Conservation (phyloP, 352 stramenopile genomes). For the Globisporangium cystogenes region DNA sequence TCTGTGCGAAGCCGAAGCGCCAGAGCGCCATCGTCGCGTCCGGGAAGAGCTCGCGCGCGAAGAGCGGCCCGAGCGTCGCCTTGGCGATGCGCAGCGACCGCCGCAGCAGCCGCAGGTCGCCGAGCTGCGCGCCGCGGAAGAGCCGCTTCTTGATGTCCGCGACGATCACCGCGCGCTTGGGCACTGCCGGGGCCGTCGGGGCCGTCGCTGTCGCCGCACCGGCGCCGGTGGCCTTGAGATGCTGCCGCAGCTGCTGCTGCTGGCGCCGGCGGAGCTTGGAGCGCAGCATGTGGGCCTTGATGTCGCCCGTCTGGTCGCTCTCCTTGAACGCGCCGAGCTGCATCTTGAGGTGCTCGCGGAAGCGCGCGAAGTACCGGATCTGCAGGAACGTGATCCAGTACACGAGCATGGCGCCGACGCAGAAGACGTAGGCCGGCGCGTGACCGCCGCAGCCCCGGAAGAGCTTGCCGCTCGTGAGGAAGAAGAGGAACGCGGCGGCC, state of each 20-base stretch:
- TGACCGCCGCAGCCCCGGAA: constrained; percentile 50
- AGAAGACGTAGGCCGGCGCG: constrained; percentile 42
- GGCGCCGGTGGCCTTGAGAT: constrained; percentile 40
- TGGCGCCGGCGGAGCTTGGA: constrained; percentile 41
- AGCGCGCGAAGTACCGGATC: constrained; percentile 36
- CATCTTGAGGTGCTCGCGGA: constrained; percentile 85
- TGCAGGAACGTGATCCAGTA: constrained; percentile 63
- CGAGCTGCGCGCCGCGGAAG: constrained; percentile 65
- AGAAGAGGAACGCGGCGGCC: constrained; percentile 18
- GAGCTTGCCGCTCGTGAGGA: constrained; percentile 42
- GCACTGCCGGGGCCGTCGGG: constrained; percentile 5
- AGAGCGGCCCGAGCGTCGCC: constrained; percentile 39
- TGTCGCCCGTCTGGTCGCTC: constrained; percentile 72
- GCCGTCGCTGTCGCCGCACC: constrained; percentile 2
- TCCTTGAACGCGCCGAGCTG: constrained; percentile 81
- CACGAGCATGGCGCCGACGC: constrained; percentile 30
- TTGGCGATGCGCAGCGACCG: constrained; percentile 51
- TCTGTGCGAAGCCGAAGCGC: constrained; percentile 72
- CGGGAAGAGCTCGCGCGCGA: constrained; percentile 58
- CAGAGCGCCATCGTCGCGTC: constrained; percentile 60
- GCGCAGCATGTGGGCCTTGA: constrained; percentile 11
- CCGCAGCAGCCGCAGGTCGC: constrained; percentile 53
- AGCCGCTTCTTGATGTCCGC: constrained; percentile 63
- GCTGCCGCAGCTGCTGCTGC: constrained; percentile 48
- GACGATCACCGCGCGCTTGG: constrained; percentile 26